Conservation (phyloP, 345 rosid genomes). For the Limnanthes douglasii region DNA sequence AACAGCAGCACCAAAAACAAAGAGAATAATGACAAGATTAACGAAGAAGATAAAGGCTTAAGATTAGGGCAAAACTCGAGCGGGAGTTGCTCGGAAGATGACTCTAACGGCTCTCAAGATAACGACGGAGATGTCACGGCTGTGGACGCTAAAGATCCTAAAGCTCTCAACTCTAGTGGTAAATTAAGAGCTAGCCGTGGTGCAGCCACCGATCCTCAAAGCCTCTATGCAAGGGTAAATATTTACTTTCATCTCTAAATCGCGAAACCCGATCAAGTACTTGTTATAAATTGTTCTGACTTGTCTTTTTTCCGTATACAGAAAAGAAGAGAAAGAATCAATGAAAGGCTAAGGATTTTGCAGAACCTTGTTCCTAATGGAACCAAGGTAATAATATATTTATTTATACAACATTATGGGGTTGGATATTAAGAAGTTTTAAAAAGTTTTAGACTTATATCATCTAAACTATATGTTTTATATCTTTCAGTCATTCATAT, state of each 20-base stretch:
- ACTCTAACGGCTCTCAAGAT: constrained; percentile 30
- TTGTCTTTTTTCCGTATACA: constrained; percentile 11
- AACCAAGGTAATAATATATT: constrained; percentile 36
- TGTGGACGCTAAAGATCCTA: constrained; percentile 21
- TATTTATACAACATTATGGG: neutral
- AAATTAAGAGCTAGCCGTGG: constrained; percentile 61
- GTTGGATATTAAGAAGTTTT: neutral
- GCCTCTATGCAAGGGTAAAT: constrained; percentile 70
- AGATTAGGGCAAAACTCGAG: constrained; percentile 17
- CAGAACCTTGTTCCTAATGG: constrained; percentile 78
- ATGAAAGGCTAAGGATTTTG: constrained; percentile 56
- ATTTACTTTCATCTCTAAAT: neutral
- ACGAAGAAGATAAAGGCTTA: constrained; percentile 8
- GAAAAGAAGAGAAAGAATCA: constrained; percentile 81
- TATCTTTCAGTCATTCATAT: neutral
- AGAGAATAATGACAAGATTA: constrained; percentile 19
- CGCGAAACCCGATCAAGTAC: neutral
- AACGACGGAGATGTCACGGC: constrained; percentile 18
- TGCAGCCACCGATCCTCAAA: constrained; percentile 68
- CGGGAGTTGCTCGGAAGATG: constrained; percentile 46
- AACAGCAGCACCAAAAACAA: constrained; percentile 19
- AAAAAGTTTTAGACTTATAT: neutral
- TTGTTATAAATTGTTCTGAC: neutral
- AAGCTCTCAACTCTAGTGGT: constrained; percentile 29
- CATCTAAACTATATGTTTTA: neutral